Conservation (phyloP, 179 eudicot genomes). For the Silene noctiflora region DNA sequence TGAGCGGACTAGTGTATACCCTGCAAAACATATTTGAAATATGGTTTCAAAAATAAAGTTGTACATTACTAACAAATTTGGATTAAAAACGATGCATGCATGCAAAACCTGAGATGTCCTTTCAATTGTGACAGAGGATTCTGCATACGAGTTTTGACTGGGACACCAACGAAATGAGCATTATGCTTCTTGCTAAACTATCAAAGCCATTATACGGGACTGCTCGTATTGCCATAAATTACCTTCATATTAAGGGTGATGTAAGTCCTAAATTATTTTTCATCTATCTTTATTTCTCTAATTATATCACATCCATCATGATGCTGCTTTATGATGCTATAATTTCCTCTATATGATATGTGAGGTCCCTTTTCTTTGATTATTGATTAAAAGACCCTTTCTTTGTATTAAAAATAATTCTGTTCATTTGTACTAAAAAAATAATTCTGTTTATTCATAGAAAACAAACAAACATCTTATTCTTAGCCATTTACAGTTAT, state of each 20-base stretch:
- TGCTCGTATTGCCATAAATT: slow-evolving; percentile 81
- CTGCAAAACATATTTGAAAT: neutral
- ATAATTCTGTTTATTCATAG: neutral
- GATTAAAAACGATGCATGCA: neutral
- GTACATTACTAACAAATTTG: neutral
- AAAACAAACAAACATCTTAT: neutral
- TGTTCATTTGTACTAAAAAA: neutral
- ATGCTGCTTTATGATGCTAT: neutral
- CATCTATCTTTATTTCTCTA: neutral
- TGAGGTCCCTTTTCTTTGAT: neutral
- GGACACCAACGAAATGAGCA: slow-evolving; percentile 81
- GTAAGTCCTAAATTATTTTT: slow-evolving; percentile 44
- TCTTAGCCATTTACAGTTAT: too few species aligned
- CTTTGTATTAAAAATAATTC: neutral
- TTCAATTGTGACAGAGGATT: slow-evolving; percentile 50
- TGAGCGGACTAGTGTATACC: neutral
- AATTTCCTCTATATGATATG: neutral
- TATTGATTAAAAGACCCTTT: neutral
- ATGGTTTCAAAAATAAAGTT: neutral
- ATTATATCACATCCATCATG: slow-evolving; percentile 4
- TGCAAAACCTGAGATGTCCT: neutral
- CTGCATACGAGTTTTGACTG: slow-evolving; percentile 80
- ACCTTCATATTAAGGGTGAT: slow-evolving; percentile 90
- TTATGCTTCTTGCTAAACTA: slow-evolving; percentile 83
- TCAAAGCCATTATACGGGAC: slow-evolving; percentile 87